Evolutionary conservation across 768 basidiomycete species (phyloP).

Genomic region (Agrocybe praecox): DNA sequence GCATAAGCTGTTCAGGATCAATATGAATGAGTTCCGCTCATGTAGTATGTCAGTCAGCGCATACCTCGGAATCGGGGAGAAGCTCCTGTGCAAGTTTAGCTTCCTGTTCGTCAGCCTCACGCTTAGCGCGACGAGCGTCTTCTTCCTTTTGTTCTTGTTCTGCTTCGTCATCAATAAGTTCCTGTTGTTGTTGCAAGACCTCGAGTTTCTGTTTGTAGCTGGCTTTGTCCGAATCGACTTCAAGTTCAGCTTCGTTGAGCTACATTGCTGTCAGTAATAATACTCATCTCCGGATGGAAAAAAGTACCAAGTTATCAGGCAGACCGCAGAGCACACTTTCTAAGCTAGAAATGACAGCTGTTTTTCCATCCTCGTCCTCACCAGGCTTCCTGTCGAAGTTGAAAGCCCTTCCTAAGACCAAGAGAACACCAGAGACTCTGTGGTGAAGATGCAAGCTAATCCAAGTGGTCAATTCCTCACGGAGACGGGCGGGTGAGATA

Average conservation of each 20-base stretch:
- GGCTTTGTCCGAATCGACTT: constrained; percentile 91
- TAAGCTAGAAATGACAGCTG: constrained; percentile 75
- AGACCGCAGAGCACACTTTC: constrained; percentile 90
- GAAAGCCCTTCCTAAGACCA: constrained; percentile 94
- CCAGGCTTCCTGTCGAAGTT: constrained; percentile 81
- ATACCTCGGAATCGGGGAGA: constrained; percentile 88
- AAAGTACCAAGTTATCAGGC: constrained; percentile 89
- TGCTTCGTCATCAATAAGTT: constrained; percentile 98
- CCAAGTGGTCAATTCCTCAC: constrained; percentile 92
- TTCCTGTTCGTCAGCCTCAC: constrained; percentile 80
- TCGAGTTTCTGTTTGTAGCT: constrained; percentile 99
- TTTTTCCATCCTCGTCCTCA: constrained; percentile 82
- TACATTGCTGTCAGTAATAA: constrained; percentile 29
- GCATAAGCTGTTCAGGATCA: constrained; percentile 53
- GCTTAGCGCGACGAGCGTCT: constrained; percentile 83
- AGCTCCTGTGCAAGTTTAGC: constrained; percentile 79
- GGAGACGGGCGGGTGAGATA: constrained; percentile 82
- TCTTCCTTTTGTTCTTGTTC: constrained; percentile 98
- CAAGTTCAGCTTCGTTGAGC: constrained; percentile 97
- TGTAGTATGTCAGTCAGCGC: constrained; percentile 8
- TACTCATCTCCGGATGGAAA: not conserved
- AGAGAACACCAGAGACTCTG: constrained; percentile 90
- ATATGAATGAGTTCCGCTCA: not conserved
- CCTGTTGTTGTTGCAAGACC: constrained; percentile 96
- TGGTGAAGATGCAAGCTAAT: constrained; percentile 89